Evolutionary conservation across 345 rosid species (phyloP), one percentile per base, ranked within the genome.

Genomic region (Zanthoxylum bungeanum): DNA sequence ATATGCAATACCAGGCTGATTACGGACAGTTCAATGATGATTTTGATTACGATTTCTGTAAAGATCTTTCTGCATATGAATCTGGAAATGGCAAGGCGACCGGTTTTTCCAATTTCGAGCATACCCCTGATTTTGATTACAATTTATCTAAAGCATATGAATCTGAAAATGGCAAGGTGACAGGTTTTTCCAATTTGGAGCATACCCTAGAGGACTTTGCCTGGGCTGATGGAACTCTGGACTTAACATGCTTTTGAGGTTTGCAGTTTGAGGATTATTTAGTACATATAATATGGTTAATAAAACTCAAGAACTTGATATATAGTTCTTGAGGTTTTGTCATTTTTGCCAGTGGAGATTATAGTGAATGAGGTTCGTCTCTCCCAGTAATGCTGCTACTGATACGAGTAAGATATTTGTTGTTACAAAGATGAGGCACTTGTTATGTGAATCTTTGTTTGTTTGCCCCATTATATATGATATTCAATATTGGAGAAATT

Each of bases 161-260:
- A 11, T 17, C 4, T 6, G 72, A 64, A 25, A 69, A 63, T 28
- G 75, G 58, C 1, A 65, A 72, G 34, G 44, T 58, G 21, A 69
- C 68, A 24, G 76, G 70, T 70, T 75, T 79, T 53, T 73, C 80
- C 0, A 28, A 70, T 36, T 68, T 75, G 22, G 76, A 79, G 68
- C 78, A 71, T 11, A 71, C n/a, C 22, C 51, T 71, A 22, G 82
- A 82, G n/a, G 77, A 61, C 55, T 40, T 80, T 60, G 83, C 79
- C 36, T 80, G 81, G 76, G 78, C 81, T 4, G 86, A 85, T 36
- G 83, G 55, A 64, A 60, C 71, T 34, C 65, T 85, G 51, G 69
- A 75, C 66, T 66, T 71, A 62, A 34, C 53, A 21, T 59, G 58
- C 33, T 47, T 27, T 21, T 64, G 14, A 47, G 24, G 62, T 68